Evolutionary conservation across 1,139 yeast species (phyloP).

Genomic region (Lodderomyces oxycetoniae): DNA sequence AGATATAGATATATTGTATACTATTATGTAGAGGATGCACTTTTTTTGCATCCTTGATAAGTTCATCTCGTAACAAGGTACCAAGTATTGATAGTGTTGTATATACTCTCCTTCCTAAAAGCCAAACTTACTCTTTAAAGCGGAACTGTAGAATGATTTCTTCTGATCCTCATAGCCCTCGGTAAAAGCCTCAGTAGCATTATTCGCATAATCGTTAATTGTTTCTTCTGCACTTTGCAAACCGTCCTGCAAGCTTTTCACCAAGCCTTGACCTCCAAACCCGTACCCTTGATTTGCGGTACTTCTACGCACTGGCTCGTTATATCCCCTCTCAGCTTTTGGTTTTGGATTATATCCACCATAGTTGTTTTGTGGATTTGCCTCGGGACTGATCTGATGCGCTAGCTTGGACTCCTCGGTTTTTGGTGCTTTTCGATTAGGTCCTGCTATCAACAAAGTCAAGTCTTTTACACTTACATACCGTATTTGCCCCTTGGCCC

Average conservation of each 20-base stretch:
- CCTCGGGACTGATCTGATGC: conserved; percentile 47
- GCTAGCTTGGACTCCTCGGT: conserved; percentile 56
- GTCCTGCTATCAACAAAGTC: conserved; percentile 55
- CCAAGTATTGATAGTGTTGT: too few species aligned
- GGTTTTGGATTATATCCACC: conserved; percentile 22
- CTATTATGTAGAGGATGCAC: too few species aligned
- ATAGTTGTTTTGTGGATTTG: conserved; percentile 33
- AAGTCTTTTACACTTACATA: conserved; percentile 57
- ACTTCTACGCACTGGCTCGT: conserved; percentile 42
- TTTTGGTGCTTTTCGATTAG: conserved; percentile 50
- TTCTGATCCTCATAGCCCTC: conserved; percentile 50
- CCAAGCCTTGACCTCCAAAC: conserved; percentile 34
- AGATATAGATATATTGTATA: neutral
- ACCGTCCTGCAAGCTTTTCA: conserved; percentile 49
- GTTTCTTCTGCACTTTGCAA: conserved; percentile 52
- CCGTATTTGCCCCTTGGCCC: conserved; percentile 75
- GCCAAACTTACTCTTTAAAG: conserved; percentile 53
- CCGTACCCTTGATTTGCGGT: conserved; percentile 14
- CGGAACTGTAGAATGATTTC: conserved; percentile 47
- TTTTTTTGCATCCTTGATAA: neutral
- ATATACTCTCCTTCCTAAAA: conserved; percentile 27
- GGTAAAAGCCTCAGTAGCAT: conserved; percentile 49
- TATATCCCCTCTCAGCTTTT: conserved; percentile 33
- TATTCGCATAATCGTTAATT: conserved; percentile 54
- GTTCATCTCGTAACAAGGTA: too few species aligned